A percentile compares a stretch with the other conserved stretches of the same genome.
phyloP scores from a whole-genome alignment of 1,284 basidiomycete species.

The Schizophyllum commune region DNA sequence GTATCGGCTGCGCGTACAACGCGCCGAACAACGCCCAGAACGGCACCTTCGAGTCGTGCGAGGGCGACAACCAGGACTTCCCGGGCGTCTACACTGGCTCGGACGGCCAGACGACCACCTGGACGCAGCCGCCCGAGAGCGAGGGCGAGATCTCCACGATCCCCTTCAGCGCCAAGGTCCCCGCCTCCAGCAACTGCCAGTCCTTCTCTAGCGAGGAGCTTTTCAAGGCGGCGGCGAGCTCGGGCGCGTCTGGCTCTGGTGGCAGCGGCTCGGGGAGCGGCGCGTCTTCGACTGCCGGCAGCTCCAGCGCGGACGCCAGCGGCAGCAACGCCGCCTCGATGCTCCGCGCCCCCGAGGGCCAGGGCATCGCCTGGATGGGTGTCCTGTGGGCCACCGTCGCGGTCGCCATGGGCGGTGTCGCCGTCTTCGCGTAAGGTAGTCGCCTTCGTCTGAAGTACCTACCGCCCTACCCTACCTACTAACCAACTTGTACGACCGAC shows the following conservation, averaged over 20 bases:
- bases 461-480: neutral
- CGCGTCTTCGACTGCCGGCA: neutral
- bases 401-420: neutral
- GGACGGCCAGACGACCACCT: slow-evolving; percentile 29
- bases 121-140: slow-evolving; percentile 54
- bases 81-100: slow-evolving; percentile 43
- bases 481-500: neutral
- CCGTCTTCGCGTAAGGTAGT: neutral
- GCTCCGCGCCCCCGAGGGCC: neutral
- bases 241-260: neutral
- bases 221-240: slow-evolving; percentile 25
- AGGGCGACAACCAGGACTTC: slow-evolving; percentile 55
- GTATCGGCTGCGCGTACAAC: slow-evolving; percentile 65
- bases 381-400: neutral
- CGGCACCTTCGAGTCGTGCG: slow-evolving; percentile 51
- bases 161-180: slow-evolving; percentile 52
- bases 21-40: slow-evolving; percentile 53
- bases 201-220: slow-evolving; percentile 43
- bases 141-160: slow-evolving; percentile 45
- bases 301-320: neutral
- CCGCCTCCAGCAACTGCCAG: slow-evolving; percentile 55
- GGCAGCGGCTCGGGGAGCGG: neutral
- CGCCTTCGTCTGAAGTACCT: no score
- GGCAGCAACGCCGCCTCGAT: neutral
- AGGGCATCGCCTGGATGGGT: neutral